Evolutionary conservation across 164 flowering plant species (phyloP), one percentile per base, ranked within the genome.

Genomic region (Nelumbo lutea): DNA sequence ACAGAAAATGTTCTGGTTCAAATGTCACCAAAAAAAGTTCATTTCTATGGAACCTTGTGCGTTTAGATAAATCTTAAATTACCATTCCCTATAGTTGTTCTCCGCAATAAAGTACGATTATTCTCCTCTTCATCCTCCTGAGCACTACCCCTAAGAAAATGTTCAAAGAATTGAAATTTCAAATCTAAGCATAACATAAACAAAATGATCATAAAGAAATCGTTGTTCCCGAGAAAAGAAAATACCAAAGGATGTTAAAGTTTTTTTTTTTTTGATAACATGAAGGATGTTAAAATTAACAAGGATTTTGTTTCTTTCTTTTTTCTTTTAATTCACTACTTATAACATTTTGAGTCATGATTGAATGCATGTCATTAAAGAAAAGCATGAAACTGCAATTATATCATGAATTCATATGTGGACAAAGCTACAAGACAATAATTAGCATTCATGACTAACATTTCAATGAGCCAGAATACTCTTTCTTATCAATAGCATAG

Each of bases 1-100:
- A 65, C 55, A 57, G 59, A 60, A 62, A 40, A 79, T 46, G 51
- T 45, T 50, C 15, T 65, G 27, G 40, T 27, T 63, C 42, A 68
- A 44, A 66, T 9, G 42, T 58, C 53, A 73, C 53, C 62, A 65
- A 68, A 60, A 13, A 61, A 52, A 47, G 8, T 13, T 11, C 10
- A 51, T 47, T 42, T 42, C 11, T 1, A 15, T 63, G 3, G 6
- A 64, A 59, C 45, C 39, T 45, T 44, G 51, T 46, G 59, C 41
- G 51, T 11, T 41, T 53, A 67, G 65, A 43, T 45, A 65, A 57
- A 65, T 39, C 65, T 67, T 61, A n/a, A 58, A 59, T 42, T 59
- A 96, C 99, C 99, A 85, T 96, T 96, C 85, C 98, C 99, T 69
- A 96, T 93, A 56, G 98, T 96, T 75, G 88, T 93, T 79, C 99